Evolutionary conservation across 73 alveolate genomes (phyloP).

Genomic region (Loxodes magnus): DNA sequence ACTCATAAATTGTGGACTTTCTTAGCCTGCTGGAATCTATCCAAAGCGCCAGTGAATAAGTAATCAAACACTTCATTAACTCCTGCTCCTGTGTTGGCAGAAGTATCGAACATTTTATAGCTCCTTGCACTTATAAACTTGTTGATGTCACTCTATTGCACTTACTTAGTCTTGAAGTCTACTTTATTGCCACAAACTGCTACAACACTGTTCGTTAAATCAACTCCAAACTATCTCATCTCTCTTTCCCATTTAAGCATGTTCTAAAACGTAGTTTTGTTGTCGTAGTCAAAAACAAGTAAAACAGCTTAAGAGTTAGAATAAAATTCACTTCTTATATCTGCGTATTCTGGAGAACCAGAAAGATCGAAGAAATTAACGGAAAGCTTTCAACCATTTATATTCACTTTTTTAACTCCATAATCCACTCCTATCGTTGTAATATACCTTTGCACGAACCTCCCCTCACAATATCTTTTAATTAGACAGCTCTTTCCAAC

Average conservation of each 20-base stretch:
- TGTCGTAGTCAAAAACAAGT: slow-evolving; percentile 65
- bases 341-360: slow-evolving; percentile 89
- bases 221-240: slow-evolving; percentile 48
- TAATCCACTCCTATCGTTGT: slow-evolving; percentile 98
- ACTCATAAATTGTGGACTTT: no score
- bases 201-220: slow-evolving; percentile 38
- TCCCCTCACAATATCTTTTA: slow-evolving; percentile 97
- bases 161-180: slow-evolving; percentile 60
- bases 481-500: slow-evolving; percentile 95
- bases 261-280: slow-evolving; percentile 48
- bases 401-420: slow-evolving; percentile 93
- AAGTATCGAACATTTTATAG: slow-evolving; percentile 78
- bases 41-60: slow-evolving; percentile 36
- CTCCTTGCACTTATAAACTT: slow-evolving; percentile 50
- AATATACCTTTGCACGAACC: slow-evolving; percentile 87
- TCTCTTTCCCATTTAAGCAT: slow-evolving; percentile 72
- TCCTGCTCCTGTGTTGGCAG: slow-evolving; percentile 86
- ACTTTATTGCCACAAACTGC: slow-evolving; percentile 71
- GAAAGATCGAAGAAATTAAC: slow-evolving; percentile 89
- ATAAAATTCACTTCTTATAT: slow-evolving; percentile 66
- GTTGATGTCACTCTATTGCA: slow-evolving; percentile 39
- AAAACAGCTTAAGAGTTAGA: slow-evolving; percentile 62
- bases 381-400: slow-evolving; percentile 65
- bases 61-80: slow-evolving; percentile 64
- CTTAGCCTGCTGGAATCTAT: no score